Evolutionary conservation across 345 rosid genomes (phyloP).

Genomic region (Aegle marmelos): DNA sequence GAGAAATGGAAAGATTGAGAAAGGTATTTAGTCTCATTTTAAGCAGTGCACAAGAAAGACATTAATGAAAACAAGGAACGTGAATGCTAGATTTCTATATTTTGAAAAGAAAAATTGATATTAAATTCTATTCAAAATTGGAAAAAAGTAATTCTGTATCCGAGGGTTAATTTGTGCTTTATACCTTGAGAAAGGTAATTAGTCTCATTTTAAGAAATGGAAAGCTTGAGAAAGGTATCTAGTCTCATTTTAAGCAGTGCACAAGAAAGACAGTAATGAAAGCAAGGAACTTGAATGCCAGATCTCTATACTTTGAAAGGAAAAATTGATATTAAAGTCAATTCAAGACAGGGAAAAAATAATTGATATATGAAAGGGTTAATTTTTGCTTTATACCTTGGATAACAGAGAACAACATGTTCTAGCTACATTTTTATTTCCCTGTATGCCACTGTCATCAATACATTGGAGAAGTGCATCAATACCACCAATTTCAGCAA

Average conservation of each 20-base stretch:
- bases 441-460: conserved; percentile 76
- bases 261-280: background rate
- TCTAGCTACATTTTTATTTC: conserved; percentile 65
- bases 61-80: background rate
- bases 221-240: no score
- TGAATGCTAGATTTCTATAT: background rate
- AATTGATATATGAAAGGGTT: background rate
- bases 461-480: conserved; percentile 68
- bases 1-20: background rate
- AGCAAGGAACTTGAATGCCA: background rate
- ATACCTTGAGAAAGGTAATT: no score
- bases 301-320: background rate
- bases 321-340: background rate
- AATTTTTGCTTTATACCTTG: conserved; percentile 46
- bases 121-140: background rate
- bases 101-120: background rate
- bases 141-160: background rate
- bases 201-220: no score
- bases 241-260: background rate
- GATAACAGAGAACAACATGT: conserved; percentile 76
- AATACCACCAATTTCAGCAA: conserved; percentile 88
- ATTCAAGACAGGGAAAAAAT: background rate
- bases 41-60: background rate
- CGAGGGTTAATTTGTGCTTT: background rate
- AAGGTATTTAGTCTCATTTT: background rate